A percentile compares a stretch with the other conserved stretches of the same genome.
Evolutionary conservation across 75 land plant species (phyloP).

Genomic region (Selaginella moellendorffii): DNA sequence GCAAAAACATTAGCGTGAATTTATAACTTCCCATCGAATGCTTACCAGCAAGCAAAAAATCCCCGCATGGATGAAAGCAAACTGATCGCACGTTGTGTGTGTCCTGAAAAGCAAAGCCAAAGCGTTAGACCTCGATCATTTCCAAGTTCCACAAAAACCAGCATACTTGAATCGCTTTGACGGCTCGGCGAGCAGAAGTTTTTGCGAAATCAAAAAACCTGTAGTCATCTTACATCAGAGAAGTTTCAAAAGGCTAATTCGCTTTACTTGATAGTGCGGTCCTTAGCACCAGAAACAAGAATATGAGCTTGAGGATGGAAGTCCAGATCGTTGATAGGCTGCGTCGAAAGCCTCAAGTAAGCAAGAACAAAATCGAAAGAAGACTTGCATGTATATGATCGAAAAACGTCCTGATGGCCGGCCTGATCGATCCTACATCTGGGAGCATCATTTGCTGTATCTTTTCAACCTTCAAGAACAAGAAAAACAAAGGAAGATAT

Average conservation of each 20-base stretch:
- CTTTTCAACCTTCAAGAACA: constrained; percentile 42
- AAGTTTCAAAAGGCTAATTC: neutral
- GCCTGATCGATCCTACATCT: constrained; percentile 46
- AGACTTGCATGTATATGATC: constrained; percentile 66
- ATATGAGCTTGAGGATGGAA: constrained; percentile 75
- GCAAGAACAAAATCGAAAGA: neutral
- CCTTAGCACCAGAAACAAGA: constrained; percentile 82
- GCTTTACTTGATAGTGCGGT: constrained; percentile 76
- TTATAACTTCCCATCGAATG: no score
- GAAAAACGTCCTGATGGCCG: constrained; percentile 87
- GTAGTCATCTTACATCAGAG: constrained; percentile 9
- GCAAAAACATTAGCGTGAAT: no score
- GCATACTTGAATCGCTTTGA: constrained; percentile 69
- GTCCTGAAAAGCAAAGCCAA: constrained; percentile 35
- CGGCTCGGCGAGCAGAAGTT: constrained; percentile 66
- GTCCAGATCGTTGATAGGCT: constrained; percentile 94
- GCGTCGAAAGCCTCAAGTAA: constrained; percentile 17
- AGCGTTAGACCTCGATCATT: neutral
- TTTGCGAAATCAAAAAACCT: constrained; percentile 95
- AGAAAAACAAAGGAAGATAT: neutral
- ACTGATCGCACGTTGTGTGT: constrained; percentile 95
- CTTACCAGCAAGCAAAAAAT: no score
- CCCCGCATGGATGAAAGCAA: constrained; percentile 90
- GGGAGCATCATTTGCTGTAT: constrained; percentile 83
- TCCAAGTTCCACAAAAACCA: neutral